Percentiles rank a stretch among this genome's conserved stretches.
Conservation (phyloP, 371 early-diverging fungal species). For the Mortierella sp. region DNA sequence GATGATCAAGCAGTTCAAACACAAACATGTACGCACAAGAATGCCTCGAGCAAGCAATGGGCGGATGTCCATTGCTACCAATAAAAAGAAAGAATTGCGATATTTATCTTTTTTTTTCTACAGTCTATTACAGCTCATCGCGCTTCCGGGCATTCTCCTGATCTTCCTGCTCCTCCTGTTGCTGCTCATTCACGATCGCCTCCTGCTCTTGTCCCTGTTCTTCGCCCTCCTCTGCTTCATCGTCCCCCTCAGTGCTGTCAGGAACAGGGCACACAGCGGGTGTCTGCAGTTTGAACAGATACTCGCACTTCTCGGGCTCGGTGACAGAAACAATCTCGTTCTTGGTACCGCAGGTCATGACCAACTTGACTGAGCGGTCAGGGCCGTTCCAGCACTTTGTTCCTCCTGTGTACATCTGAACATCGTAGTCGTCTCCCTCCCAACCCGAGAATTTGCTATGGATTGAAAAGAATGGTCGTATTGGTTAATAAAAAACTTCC, state of each 20-base stretch:
- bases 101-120: too few species aligned
- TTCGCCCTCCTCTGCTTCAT: neutral
- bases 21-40: too few species aligned
- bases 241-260: neutral
- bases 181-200: too few species aligned
- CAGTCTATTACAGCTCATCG: neutral
- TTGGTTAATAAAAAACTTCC: slow-evolving; percentile 28
- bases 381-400: slow-evolving; percentile 96
- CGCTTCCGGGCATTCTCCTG: neutral
- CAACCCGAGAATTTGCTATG: slow-evolving; percentile 47
- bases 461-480: neutral
- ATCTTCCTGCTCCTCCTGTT: neutral
- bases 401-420: slow-evolving; percentile 80
- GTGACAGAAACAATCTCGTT: slow-evolving; percentile 77
- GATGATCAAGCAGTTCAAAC: too few species aligned
- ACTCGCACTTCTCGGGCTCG: slow-evolving; percentile 97
- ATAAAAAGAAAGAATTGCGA: too few species aligned
- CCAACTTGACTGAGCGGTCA: slow-evolving; percentile 71
- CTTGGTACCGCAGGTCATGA: slow-evolving; percentile 77
- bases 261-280: slow-evolving; percentile 82
- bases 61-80: too few species aligned
- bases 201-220: neutral
- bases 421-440: slow-evolving; percentile 60
- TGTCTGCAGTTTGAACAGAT: slow-evolving; percentile 74
- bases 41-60: too few species aligned